Conservation (phyloP, 2,329 filamentous ascomycete species). For the Sarocladium brachiariae region DNA sequence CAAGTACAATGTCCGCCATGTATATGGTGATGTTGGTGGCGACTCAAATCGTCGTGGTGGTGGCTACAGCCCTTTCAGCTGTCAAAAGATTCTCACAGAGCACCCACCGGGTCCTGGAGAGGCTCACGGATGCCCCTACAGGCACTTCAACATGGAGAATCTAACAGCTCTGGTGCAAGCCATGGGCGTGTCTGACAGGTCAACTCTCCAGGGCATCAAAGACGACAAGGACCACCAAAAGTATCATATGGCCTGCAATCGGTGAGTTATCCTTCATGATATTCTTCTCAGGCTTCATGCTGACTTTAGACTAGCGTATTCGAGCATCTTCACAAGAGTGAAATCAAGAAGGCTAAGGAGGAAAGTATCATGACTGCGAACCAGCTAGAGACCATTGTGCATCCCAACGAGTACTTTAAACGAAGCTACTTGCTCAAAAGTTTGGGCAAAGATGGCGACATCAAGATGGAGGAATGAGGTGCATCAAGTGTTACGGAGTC, state of each 20-base stretch:
- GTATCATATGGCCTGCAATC: constrained; percentile 93
- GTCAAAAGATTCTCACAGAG: constrained; percentile 91
- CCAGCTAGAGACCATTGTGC: constrained; percentile 89
- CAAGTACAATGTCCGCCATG: constrained; percentile 91
- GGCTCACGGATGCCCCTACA: constrained; percentile 91
- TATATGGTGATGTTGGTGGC: constrained; percentile 90
- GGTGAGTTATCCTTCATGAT: constrained; percentile 36
- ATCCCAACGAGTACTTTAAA: constrained; percentile 98
- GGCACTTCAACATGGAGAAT: constrained; percentile 87
- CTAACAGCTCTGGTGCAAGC: constrained; percentile 67
- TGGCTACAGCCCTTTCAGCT: constrained; percentile 87
- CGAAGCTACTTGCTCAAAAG: constrained; percentile 85
- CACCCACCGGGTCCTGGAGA: constrained; percentile 81
- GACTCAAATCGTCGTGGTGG: constrained; percentile 80
- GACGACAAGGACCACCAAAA: constrained; percentile 85
- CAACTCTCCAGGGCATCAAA: constrained; percentile 71
- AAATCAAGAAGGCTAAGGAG: constrained; percentile 71
- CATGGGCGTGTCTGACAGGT: constrained; percentile 72
- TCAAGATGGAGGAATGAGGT: constrained; percentile 48
- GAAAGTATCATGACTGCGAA: constrained; percentile 63
- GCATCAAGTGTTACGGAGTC: not conserved
- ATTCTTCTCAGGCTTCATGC: constrained; percentile 2
- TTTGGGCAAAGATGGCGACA: constrained; percentile 49
- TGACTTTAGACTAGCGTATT: constrained; percentile 57
- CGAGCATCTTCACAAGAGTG: constrained; percentile 73